phyloP scores from a whole-genome alignment of 805 yeast species.

The Candida jianshihensis region DNA sequence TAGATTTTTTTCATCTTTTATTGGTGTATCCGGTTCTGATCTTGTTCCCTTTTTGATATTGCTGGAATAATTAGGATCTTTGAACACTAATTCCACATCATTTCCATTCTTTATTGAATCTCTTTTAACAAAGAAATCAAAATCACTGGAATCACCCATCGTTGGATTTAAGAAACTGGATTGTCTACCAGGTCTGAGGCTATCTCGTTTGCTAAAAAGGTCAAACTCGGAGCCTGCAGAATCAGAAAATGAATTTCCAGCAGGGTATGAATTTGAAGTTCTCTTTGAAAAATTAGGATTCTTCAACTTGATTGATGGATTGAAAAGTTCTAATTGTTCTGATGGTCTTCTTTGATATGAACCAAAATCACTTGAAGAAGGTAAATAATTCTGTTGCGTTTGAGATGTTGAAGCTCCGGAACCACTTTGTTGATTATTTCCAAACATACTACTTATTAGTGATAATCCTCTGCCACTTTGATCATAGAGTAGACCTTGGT shows the following conservation, averaged over 20 bases:
- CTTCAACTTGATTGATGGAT: constrained; percentile 27
- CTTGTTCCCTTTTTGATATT: constrained; percentile 14
- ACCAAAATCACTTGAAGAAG: constrained; percentile 16
- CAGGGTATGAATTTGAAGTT: constrained; percentile 8
- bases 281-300: constrained; percentile 19
- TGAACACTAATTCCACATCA: constrained; percentile 10
- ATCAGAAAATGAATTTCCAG: constrained; percentile 13
- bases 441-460: constrained; percentile 19
- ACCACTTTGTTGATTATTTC: constrained; percentile 10
- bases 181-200: constrained; percentile 18
- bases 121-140: constrained; percentile 22
- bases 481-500: constrained; percentile 13
- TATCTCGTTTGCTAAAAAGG: constrained; percentile 20
- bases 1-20: constrained; percentile 1
- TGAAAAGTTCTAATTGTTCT: constrained; percentile 44
- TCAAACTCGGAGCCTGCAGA: constrained; percentile 16
- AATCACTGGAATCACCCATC: constrained; percentile 19
- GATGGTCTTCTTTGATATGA: constrained; percentile 35
- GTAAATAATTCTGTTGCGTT: constrained; percentile 6
- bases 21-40: constrained; percentile 17
- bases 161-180: constrained; percentile 20
- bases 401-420: constrained; percentile 2
- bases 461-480: constrained; percentile 21
- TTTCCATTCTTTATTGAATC: constrained; percentile 20
- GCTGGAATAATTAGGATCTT: constrained; percentile 6